Percentiles rank a stretch among this genome's conserved stretches.
These are phyloP conservation scores for Quambalaria eucalypti DNA, from an alignment of 1,284 basidiomycete genomes.

Conservation along the genomic window DNA sequence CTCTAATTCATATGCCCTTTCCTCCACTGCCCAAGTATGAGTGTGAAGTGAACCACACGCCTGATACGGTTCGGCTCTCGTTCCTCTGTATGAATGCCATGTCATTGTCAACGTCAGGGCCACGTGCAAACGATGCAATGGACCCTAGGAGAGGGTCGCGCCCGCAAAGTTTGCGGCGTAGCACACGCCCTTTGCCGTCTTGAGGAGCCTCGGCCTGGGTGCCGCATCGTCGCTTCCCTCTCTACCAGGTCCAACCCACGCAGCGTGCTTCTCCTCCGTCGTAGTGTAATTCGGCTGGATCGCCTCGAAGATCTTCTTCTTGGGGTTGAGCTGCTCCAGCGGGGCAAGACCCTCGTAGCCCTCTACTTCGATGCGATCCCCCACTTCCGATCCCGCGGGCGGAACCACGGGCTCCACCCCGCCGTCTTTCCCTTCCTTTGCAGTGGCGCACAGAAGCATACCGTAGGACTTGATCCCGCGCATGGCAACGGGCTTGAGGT, in stretches of 20 bases:
- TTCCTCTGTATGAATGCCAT: too few relatives aligned
- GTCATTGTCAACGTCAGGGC: too few relatives aligned
- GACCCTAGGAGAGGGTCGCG: slow-evolving; percentile 34
- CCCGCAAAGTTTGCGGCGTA: slow-evolving; percentile 32
- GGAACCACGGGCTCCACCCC: slow-evolving; percentile 43
- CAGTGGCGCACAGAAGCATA: slow-evolving; percentile 43
- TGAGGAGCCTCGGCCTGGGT: slow-evolving; percentile 35
- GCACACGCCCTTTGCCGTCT: slow-evolving; percentile 33
- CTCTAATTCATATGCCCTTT: too few relatives aligned
- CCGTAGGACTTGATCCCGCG: slow-evolving; percentile 46
- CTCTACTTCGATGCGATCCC: slow-evolving; percentile 43
- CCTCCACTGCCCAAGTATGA: too few relatives aligned
- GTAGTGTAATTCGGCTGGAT: slow-evolving; percentile 44
- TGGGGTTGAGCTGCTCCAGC: slow-evolving; percentile 42
- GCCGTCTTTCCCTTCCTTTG: slow-evolving; percentile 40
- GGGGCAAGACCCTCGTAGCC: slow-evolving; percentile 42
- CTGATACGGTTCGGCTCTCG: too few relatives aligned
- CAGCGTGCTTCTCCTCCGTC: slow-evolving; percentile 26
- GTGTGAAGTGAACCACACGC: too few relatives aligned
- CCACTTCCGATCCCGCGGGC: slow-evolving; percentile 33
- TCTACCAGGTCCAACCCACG: slow-evolving; percentile 31
- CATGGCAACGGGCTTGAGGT: slow-evolving; percentile 45
- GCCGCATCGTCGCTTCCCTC: slow-evolving; percentile 19
- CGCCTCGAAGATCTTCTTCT: slow-evolving; percentile 47
- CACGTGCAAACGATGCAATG: too few relatives aligned